Base-by-base conservation (phyloP, 202 grass and related monocot species). In the Eragrostis tef region DNA sequence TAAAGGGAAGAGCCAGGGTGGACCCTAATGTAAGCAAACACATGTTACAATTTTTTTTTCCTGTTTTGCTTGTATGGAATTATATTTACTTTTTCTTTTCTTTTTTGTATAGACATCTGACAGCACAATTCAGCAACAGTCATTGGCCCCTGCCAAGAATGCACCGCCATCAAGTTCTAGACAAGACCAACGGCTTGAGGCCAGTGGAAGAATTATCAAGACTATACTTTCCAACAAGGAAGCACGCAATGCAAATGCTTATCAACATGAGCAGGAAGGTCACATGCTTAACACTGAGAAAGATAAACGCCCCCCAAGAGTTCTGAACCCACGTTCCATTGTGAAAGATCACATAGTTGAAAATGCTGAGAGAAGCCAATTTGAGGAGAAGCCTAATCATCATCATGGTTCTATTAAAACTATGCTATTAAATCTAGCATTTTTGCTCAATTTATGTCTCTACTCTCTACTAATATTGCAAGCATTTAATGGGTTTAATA, bases 211-310 rank as follows among this genome's bases (percentile, higher is more conserved):
- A 90, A 85, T 88, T 52, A 72, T 95, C 67, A 95, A 88, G 83
- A 85, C 87, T 89, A 89, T 93, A 88, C 87, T 92, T 69, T 88
- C 85, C 64, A 99, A 96, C 54, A 92, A 92, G 79, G 96, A 99
- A 69, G 70, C 9, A 7, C 87, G 72, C 49, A 61, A 79, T 71
- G 66, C 17, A 54, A 78, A 79, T 88, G 11, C 71, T 48, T 86
- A 82, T 84, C 86, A 89, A 43, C 63, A 80, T 85, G 92, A 89
- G 57, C 88, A 80, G 70, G 81, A 89, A 83, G 64, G 80, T 56
- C 87, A 87, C 26, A 34, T 68, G 21, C 49, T 85, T 74, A 89
- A 69, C 74, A 36, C 83, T 66, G 92, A 94, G 67, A 94, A 86
- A 71, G 91, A 93, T 84, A 93, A 86, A 73, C 78, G 90, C 11